These are phyloP conservation scores for Osmanthus fragrans DNA, from an alignment of 257 asterid species.

Conservation along the genomic window DNA sequence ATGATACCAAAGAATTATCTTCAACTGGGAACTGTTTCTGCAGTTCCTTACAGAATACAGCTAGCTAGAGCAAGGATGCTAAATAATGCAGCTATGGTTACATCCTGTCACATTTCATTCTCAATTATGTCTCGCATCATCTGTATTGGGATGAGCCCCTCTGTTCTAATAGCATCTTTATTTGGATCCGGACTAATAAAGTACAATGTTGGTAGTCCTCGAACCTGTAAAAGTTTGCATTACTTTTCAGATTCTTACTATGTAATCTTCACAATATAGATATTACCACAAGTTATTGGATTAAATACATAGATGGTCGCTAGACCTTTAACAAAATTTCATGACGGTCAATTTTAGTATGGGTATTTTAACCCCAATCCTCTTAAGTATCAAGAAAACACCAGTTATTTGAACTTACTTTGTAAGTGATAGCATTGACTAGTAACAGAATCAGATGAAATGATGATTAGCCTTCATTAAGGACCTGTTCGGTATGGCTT, in stretches of 20 bases:
- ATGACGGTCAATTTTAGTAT: neutral
- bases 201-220: constrained; percentile 87
- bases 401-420: neutral
- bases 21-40: neutral
- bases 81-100: neutral
- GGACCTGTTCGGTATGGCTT: too few relatives aligned
- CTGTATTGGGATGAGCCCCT: constrained; percentile 93
- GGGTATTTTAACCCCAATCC: neutral
- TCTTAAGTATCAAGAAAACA: neutral
- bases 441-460: neutral
- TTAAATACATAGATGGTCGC: neutral
- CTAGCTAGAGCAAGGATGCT: constrained; percentile 4
- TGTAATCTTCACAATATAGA: neutral
- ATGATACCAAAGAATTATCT: constrained; percentile 13
- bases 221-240: constrained; percentile 54
- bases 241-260: neutral
- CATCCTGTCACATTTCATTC: constrained; percentile 60
- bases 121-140: constrained; percentile 88
- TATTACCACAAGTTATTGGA: neutral
- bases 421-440: neutral
- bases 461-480: neutral
- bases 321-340: too few relatives aligned
- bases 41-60: neutral
- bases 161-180: constrained; percentile 90
- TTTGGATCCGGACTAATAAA: constrained; percentile 88